phyloP scores from a whole-genome alignment of 2,329 filamentous ascomycete genomes.

The Colletotrichum sp. region DNA sequence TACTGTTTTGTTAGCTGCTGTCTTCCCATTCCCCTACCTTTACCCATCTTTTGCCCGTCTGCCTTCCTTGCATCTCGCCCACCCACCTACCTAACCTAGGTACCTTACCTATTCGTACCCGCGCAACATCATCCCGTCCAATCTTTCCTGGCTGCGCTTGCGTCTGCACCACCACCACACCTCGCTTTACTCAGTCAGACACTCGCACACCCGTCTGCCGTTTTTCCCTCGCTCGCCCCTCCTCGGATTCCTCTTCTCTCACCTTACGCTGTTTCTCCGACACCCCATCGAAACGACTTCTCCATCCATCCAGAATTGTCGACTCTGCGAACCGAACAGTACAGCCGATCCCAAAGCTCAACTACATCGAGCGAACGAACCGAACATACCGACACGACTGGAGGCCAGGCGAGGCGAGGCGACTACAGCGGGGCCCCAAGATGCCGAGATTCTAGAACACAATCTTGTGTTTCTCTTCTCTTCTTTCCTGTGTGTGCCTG shows the following conservation, averaged over 20 bases:
- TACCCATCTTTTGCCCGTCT: neutral
- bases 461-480: neutral
- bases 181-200: slow-evolving; percentile 1
- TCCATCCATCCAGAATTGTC: neutral
- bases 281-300: neutral
- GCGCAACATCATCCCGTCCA: slow-evolving; percentile 4
- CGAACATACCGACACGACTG: neutral
- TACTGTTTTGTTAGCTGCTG: neutral
- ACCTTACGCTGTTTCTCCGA: neutral
- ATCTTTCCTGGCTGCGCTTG: neutral
- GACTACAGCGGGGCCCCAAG: slow-evolving; percentile 11
- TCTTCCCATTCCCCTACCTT: neutral
- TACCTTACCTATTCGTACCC: neutral
- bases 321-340: neutral
- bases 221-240: neutral
- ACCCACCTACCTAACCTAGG: neutral
- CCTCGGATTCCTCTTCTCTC: neutral
- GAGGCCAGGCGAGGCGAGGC: slow-evolving; percentile 2
- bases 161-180: neutral
- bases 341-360: neutral
- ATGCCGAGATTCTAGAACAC: slow-evolving; percentile 20
- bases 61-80: neutral
- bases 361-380: neutral
- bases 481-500: neutral
- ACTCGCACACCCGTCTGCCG: neutral